Evolutionary conservation across 2,329 filamentous ascomycete species (phyloP).

Genomic region (Talaromyces verruculosus): DNA sequence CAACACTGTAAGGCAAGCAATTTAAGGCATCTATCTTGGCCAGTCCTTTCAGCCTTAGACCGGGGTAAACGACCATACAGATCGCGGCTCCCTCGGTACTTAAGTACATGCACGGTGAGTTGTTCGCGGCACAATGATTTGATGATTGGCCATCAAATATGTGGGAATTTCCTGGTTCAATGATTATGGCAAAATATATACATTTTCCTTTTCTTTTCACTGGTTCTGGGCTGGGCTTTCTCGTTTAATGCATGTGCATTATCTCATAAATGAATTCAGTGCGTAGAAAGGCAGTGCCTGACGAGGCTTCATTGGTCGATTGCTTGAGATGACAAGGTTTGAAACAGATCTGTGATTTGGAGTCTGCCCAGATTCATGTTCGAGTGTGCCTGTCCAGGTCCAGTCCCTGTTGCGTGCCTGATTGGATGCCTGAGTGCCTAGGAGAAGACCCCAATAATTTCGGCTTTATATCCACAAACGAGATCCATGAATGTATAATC

Average conservation of each 20-base stretch:
- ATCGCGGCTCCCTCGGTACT: background rate
- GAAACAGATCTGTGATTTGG: background rate
- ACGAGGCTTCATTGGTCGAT: background rate
- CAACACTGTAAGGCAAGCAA: background rate
- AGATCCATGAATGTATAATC: background rate
- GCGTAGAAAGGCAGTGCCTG: background rate
- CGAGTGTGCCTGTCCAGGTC: background rate
- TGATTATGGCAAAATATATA: background rate
- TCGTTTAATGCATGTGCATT: background rate
- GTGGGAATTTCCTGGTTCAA: background rate
- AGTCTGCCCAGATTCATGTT: background rate
- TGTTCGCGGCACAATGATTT: constrained; percentile 21
- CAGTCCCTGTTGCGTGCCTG: background rate
- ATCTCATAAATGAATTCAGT: background rate
- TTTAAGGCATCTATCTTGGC: constrained; percentile 16
- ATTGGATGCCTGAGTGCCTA: background rate
- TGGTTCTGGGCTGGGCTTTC: background rate
- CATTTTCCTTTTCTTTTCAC: background rate
- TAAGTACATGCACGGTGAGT: constrained; percentile 14
- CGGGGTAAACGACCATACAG: constrained; percentile 3
- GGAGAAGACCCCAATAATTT: no score
- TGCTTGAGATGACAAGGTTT: background rate
- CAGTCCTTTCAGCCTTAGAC: constrained; percentile 5
- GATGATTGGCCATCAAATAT: background rate
- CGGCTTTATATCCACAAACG: background rate